Evolutionary conservation across 1,284 basidiomycete genomes (phyloP).

Genomic region (Boletus mariae): DNA sequence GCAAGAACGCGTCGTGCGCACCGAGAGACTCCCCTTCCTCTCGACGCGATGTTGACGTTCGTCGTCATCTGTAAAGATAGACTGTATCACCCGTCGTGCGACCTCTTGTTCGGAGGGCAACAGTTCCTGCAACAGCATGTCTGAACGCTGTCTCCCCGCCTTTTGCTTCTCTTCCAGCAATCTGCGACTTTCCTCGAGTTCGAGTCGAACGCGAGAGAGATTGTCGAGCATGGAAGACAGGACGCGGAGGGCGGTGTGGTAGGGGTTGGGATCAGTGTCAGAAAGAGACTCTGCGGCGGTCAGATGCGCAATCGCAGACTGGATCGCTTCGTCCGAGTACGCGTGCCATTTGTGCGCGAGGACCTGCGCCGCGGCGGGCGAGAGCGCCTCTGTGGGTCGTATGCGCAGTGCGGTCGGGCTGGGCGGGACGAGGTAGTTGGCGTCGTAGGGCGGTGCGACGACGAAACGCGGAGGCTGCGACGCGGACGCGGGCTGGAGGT

Average conservation of each 20-base stretch:
- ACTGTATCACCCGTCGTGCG: conserved; percentile 60
- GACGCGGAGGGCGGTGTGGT: conserved; percentile 62
- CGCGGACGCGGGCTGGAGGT: conserved; percentile 34
- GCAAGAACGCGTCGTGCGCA: conserved; percentile 31
- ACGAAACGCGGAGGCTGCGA: conserved; percentile 45
- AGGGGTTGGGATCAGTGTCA: conserved; percentile 51
- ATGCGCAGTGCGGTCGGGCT: conserved; percentile 16
- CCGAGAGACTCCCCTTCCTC: conserved; percentile 54
- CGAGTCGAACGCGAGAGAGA: conserved; percentile 51
- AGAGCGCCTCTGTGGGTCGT: conserved; percentile 25
- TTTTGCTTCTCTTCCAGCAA: conserved; percentile 56
- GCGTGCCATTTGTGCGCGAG: conserved; percentile 67
- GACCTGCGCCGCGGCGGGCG: conserved; percentile 41
- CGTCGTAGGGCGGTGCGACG: conserved; percentile 47
- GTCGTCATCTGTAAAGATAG: conserved; percentile 63
- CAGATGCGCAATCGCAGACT: conserved; percentile 52
- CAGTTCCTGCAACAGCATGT: conserved; percentile 54
- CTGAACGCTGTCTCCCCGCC: conserved; percentile 45
- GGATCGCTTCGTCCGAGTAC: conserved; percentile 67
- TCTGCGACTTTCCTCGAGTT: conserved; percentile 57
- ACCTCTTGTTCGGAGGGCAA: conserved; percentile 59
- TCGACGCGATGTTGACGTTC: conserved; percentile 47
- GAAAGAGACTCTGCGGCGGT: conserved; percentile 41
- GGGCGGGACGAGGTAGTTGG: conserved; percentile 18
- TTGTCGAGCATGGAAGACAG: conserved; percentile 63